These are phyloP conservation scores for Paecilomyces niveus DNA, from an alignment of 2,329 filamentous ascomycete species.

Conservation along the genomic window DNA sequence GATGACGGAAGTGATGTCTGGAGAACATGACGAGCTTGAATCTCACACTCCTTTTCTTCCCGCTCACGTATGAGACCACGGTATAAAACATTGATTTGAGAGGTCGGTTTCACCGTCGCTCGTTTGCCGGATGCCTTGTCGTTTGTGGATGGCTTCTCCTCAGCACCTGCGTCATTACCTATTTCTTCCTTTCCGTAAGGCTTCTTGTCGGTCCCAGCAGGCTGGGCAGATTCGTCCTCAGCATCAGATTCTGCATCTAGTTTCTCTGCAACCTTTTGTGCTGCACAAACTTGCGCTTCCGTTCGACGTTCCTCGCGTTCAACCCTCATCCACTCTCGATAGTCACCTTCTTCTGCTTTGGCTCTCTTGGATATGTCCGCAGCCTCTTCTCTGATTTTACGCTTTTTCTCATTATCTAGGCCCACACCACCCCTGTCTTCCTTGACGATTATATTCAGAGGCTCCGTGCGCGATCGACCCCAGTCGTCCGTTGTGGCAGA, in stretches of 20 bases:
- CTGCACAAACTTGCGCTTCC: slow-evolving; percentile 65
- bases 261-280: slow-evolving; percentile 75
- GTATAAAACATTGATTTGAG: slow-evolving; percentile 70
- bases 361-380: slow-evolving; percentile 52
- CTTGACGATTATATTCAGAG: slow-evolving; percentile 69
- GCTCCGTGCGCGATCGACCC: slow-evolving; percentile 52
- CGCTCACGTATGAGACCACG: slow-evolving; percentile 65
- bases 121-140: slow-evolving; percentile 1
- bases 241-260: slow-evolving; percentile 54
- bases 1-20: slow-evolving; percentile 26
- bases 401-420: slow-evolving; percentile 73
- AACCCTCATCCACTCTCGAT: slow-evolving; percentile 61
- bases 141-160: neutral
- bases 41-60: slow-evolving; percentile 49
- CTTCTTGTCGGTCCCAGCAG: slow-evolving; percentile 4
- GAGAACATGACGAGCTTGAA: slow-evolving; percentile 24
- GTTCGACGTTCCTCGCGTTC: slow-evolving; percentile 62
- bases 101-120: slow-evolving; percentile 44
- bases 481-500: slow-evolving; percentile 1
- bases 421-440: slow-evolving; percentile 79
- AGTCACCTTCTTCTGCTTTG: slow-evolving; percentile 62
- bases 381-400: slow-evolving; percentile 60
- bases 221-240: slow-evolving; percentile 14
- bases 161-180: slow-evolving; percentile 3
- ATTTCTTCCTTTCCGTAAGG: slow-evolving; percentile 10